Base-by-base conservation (phyloP, 805 yeast genomes). In the Ogataea thermomethanolica region DNA sequence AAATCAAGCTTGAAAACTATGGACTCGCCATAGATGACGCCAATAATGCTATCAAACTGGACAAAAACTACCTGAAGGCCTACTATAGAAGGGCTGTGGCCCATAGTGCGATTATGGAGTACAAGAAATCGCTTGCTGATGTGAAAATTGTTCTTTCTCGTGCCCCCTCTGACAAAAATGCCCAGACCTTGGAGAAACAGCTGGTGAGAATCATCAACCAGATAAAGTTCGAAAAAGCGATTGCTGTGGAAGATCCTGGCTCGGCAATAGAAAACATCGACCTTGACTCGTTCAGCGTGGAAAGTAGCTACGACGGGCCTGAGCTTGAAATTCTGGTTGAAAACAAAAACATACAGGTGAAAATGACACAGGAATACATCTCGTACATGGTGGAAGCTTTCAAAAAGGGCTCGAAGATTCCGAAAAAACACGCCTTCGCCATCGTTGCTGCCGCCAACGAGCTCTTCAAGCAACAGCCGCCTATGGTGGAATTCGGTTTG, bases 21-120 rank as follows among this genome's bases (percentile, higher is more conserved):
- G 98, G 96, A 3, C 70, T 78, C 39, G 95, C 96, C 1, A 74
- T 90, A 2, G 67, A 62, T n/a, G 96, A 90, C 59, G 81, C 95
- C 51, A 75, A 80, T 25, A 64, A 66, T 31, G 86, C 97, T 1
- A 71, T 93, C 31, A 74, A 71, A 34, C 54, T 81, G 8, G 88
- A 91, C 56, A 73, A 80, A 1, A 57, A 66, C 13, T 84, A 86
- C 55, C 64, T 80, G 25, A 91, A 91, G 62, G 89, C 88, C 0
- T 84, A 86, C 59, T 93, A 87, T 58, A 74, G 99, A 50, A 74
- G 95, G 49, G 97, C 96, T 0, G 76, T 84, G 9, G 83, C 97
- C 0, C 62, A 79, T 46, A 75, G 80, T 60, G 95, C 95, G 8
- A 72, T 88, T 33, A 62, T 88, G 50, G 76, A 85, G 47, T 83